Evolutionary conservation across 108 stramenopile species (phyloP).

Genomic region (Parietichytrium sp.): DNA sequence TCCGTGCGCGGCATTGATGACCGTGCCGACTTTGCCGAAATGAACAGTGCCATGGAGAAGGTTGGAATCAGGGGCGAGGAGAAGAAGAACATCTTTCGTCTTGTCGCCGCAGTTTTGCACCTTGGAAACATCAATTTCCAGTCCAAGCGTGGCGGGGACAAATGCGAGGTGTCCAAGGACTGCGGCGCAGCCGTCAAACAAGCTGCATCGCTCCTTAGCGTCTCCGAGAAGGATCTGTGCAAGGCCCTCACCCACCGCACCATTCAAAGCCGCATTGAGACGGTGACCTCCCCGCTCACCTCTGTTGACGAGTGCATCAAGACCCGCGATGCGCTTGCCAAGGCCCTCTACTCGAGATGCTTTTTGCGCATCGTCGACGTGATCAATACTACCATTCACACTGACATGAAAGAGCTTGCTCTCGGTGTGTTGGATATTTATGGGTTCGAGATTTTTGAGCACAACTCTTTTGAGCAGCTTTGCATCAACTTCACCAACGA

Average conservation of each 20-base stretch:
- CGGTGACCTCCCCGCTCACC: slow-evolving; percentile 30
- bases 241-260: slow-evolving; percentile 41
- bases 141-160: not conserved
- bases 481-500: slow-evolving; percentile 64
- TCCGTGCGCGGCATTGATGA: slow-evolving; percentile 18
- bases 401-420: not conserved
- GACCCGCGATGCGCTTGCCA: slow-evolving; percentile 47
- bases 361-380: slow-evolving; percentile 46
- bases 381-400: slow-evolving; percentile 44
- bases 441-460: slow-evolving; percentile 54
- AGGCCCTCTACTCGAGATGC: slow-evolving; percentile 46
- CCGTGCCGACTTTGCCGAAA: not conserved
- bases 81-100: not conserved
- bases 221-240: slow-evolving; percentile 19
- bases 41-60: slow-evolving; percentile 20
- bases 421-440: slow-evolving; percentile 57
- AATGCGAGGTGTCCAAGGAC: not conserved
- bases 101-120: slow-evolving; percentile 46
- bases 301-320: not conserved
- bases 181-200: not conserved
- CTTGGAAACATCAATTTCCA: slow-evolving; percentile 52
- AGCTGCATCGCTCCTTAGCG: slow-evolving; percentile 41
- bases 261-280: slow-evolving; percentile 43
- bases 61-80: slow-evolving; percentile 19
- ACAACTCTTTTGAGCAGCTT: slow-evolving; percentile 56